Evolutionary conservation across 441 rosid genomes (phyloP), one percentile per base, ranked within the genome.

Genomic region (Adansonia grandidieri): DNA sequence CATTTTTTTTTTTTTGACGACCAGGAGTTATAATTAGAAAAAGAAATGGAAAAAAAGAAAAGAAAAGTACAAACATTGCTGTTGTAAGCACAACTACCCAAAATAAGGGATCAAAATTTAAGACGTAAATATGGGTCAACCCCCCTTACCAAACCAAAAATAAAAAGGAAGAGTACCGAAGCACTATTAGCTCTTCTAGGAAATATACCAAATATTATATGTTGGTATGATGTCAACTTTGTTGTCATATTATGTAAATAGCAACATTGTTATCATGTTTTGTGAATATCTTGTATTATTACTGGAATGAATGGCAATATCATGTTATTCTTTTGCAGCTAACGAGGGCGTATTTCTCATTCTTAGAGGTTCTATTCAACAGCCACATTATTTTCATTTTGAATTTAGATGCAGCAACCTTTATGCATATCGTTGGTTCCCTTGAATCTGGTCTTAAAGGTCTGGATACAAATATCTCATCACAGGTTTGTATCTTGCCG

Each of bases 361-460:
- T 95, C 87, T 82, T 97, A 86, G 99, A 95, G 88, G 97, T 91
- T 82, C 88, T 97, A 64, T 93, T 92, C 88, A 84, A 88, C 77
- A 89, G 88, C 84, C 97, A 97, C 85, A 85, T 97, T 24, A 80
- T 64, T 79, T 91, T 95, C 79, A 80, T 93, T 71, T 81, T 97
- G 87, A 92, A 90, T 88, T 87, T 95, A 80, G 97, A 91, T 82
- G 86, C 93, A 13, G 89, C 89, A 82, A 92, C 98, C 73, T 97
- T 97, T 80, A 90, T 86, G 95, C 97, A 97, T 86, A 87, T 97
- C n/a, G 94, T 91, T 56, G 89, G 97, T 57, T 97, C 99, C 57
- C 97, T 97, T 82, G 99, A 95, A 86, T 95, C 99, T 62, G 99
- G 99, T 74, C 95, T 97, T 77, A 95, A 90, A 86, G 98, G 94